phyloP scores from a whole-genome alignment of 73 alveolate species.

The Halteria grandinella region DNA sequence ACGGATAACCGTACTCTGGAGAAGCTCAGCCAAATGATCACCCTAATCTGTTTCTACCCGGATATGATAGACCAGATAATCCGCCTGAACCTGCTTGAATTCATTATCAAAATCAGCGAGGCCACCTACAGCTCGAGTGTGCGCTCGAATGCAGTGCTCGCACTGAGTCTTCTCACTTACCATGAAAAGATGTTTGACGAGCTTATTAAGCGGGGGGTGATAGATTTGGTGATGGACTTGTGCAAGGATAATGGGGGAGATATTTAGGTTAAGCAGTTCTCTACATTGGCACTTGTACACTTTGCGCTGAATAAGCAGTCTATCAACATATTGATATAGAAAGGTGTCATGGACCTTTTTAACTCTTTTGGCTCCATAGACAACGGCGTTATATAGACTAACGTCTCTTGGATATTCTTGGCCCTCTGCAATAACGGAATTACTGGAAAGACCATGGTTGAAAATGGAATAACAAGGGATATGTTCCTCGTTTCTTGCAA shows the following conservation, averaged over 20 bases:
- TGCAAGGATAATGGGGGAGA: conserved; percentile 62
- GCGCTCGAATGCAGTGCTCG: conserved; percentile 68
- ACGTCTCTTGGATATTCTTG: conserved; percentile 73
- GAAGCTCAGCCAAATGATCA: conserved; percentile 66
- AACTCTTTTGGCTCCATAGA: conserved; percentile 59
- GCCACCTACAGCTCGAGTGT: conserved; percentile 33
- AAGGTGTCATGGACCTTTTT: conserved; percentile 72
- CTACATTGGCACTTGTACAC: conserved; percentile 67
- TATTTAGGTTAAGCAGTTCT: conserved; percentile 55
- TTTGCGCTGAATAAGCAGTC: conserved; percentile 74
- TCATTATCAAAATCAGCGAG: conserved; percentile 54
- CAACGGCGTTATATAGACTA: conserved; percentile 56
- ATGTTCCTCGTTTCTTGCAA: conserved; percentile 74
- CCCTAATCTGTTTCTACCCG: conserved; percentile 64
- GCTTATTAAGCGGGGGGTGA: conserved; percentile 62
- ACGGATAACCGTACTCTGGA: conserved; percentile 50
- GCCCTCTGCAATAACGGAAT: conserved; percentile 73
- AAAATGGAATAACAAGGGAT: conserved; percentile 74
- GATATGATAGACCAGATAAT: conserved; percentile 66
- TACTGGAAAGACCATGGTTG: conserved; percentile 73
- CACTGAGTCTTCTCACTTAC: conserved; percentile 66
- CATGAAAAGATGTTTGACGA: conserved; percentile 68
- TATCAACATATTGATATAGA: conserved; percentile 50
- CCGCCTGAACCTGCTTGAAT: conserved; percentile 44
- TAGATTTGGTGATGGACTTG: conserved; percentile 70